Evolutionary conservation across 331 rosid genomes (phyloP).

Genomic region (Spiraea crenata): DNA sequence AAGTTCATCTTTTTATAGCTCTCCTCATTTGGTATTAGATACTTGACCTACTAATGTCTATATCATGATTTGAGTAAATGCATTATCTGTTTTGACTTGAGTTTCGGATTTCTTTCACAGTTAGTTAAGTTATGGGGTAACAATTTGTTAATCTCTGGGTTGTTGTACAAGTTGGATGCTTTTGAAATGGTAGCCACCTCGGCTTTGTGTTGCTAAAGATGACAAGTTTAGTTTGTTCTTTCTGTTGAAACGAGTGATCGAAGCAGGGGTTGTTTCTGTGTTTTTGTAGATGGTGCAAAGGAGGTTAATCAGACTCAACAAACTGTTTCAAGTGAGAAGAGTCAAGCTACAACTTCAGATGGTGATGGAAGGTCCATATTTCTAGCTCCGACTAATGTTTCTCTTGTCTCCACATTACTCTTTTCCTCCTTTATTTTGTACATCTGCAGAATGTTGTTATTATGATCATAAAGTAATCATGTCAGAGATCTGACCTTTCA

Average conservation of each 20-base stretch:
- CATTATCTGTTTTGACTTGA: too few relatives aligned
- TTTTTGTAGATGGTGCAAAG: constrained; percentile 54
- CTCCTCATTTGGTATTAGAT: too few relatives aligned
- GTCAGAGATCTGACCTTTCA: not conserved
- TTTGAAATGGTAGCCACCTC: not conserved
- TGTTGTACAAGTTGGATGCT: not conserved
- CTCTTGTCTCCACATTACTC: not conserved
- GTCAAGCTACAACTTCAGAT: constrained; percentile 48
- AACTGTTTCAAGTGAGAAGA: constrained; percentile 39
- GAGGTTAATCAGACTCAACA: constrained; percentile 54
- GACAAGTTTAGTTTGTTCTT: not conserved
- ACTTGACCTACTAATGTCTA: too few relatives aligned
- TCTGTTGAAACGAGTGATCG: not conserved
- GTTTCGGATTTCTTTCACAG: too few relatives aligned
- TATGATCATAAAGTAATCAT: not conserved
- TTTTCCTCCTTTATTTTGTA: not conserved
- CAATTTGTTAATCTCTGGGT: not conserved
- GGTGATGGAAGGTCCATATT: constrained; percentile 59
- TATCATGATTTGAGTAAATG: too few relatives aligned
- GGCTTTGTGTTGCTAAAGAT: not conserved
- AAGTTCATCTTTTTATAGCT: too few relatives aligned
- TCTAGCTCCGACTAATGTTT: not conserved
- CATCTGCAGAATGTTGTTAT: not conserved
- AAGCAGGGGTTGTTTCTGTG: constrained; percentile 8
- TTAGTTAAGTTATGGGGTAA: not conserved